phyloP scores from a whole-genome alignment of 306 rosid species.

The Adenanthera pavonina region DNA sequence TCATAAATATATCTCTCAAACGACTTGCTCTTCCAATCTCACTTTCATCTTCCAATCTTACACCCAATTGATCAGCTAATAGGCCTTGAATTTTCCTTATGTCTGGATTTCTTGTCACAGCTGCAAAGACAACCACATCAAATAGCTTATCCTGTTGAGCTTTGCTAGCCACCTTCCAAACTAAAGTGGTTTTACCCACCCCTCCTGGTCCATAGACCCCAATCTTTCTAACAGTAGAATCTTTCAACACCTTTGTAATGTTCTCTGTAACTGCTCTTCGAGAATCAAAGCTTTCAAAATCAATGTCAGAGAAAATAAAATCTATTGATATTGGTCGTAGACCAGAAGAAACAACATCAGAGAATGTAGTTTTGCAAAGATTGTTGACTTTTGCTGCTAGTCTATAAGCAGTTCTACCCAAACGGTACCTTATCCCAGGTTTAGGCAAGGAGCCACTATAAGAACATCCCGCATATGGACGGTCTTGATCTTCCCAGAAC shows the following conservation, averaged over 20 bases:
- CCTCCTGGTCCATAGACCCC: no score
- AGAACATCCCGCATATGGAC: not conserved
- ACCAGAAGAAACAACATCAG: not conserved
- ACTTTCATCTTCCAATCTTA: conserved; percentile 1
- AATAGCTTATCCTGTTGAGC: not conserved
- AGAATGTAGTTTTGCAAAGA: not conserved
- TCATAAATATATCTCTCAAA: not conserved
- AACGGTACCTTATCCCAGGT: not conserved
- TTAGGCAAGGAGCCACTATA: not conserved
- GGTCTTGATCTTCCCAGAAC: not conserved
- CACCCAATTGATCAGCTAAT: conserved; percentile 7
- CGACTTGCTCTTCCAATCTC: not conserved
- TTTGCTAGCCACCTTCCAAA: no score
- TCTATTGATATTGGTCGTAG: not conserved
- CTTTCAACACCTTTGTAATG: no score
- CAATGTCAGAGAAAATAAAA: not conserved
- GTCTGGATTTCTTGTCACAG: not conserved
- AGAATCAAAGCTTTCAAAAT: not conserved
- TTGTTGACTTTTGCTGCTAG: not conserved
- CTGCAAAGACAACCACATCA: not conserved
- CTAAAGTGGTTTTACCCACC: no score
- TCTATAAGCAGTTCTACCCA: not conserved
- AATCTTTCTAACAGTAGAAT: no score
- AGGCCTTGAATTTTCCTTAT: not conserved
- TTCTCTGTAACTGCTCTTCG: no score